These are phyloP conservation scores for Desmodesmus armatus DNA, from an alignment of 139 green algal genomes.

Conservation along the genomic window DNA sequence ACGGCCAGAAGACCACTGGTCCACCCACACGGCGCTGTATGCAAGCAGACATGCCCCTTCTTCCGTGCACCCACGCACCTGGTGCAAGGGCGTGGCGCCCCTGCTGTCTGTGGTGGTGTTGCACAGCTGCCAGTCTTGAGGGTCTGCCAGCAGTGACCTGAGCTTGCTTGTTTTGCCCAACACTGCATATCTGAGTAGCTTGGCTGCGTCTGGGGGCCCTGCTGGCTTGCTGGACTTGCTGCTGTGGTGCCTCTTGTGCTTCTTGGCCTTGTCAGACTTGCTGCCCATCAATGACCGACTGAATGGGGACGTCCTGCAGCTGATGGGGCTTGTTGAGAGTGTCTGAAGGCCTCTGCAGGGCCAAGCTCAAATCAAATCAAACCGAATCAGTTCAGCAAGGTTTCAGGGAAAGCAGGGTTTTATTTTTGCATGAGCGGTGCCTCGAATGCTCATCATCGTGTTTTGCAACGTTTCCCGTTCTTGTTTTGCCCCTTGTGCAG, in stretches of 20 bases:
- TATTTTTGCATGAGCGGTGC: no score
- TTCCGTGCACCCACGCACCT: neutral
- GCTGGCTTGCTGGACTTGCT: neutral
- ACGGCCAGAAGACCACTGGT: neutral
- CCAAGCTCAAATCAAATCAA: neutral
- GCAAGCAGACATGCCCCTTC: neutral
- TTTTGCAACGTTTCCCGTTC: no score
- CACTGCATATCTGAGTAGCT: constrained; percentile 24
- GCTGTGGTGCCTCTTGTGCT: neutral
- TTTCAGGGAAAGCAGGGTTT: neutral
- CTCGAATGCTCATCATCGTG: no score
- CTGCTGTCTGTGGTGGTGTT: neutral
- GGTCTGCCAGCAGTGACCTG: neutral
- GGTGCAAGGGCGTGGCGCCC: constrained; percentile 12
- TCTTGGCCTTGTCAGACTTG: constrained; percentile 9
- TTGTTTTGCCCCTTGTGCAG: no score
- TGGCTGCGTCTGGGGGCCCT: neutral
- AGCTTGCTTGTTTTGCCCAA: constrained; percentile 10
- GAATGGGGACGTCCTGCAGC: neutral
- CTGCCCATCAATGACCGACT: no score
- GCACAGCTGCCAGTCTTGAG: neutral
- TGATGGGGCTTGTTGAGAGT: neutral
- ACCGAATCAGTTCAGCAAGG: neutral
- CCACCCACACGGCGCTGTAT: neutral
- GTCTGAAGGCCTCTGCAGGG: neutral